These are phyloP conservation scores for Aureobasidium pullulans DNA, from an alignment of 2,329 filamentous ascomycete species.

Conservation along the genomic window DNA sequence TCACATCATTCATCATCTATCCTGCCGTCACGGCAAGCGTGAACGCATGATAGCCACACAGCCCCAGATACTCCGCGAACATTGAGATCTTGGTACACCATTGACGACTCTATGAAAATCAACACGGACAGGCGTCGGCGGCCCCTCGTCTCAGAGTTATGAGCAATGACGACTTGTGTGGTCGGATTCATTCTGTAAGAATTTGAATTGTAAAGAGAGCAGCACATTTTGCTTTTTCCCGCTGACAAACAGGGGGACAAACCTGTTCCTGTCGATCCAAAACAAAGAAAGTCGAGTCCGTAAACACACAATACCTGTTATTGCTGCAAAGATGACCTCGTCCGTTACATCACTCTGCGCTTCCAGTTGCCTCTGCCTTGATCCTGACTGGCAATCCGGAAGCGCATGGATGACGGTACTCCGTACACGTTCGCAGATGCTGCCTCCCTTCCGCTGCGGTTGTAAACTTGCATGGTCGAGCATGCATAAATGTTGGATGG, in stretches of 20 bases:
- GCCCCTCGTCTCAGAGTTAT: slow-evolving; percentile 8
- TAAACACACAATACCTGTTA: slow-evolving; percentile 3
- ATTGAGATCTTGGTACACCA: slow-evolving; percentile 8
- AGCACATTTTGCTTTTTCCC: slow-evolving; percentile 9
- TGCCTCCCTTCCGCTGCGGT: background rate
- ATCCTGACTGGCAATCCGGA: background rate
- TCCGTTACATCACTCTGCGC: background rate
- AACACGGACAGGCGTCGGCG: background rate
- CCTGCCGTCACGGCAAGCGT: background rate
- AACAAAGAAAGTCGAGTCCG: background rate
- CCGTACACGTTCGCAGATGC: background rate
- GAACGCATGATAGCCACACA: slow-evolving; percentile 7
- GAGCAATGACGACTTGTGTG: slow-evolving; percentile 7
- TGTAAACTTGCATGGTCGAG: background rate
- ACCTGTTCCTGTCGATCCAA: slow-evolving; percentile 9
- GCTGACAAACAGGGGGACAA: slow-evolving; percentile 3
- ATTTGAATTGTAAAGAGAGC: background rate
- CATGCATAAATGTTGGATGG: background rate
- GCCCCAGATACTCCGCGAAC: slow-evolving; percentile 8
- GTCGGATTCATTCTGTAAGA: background rate
- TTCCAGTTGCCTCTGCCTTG: background rate
- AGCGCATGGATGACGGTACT: background rate
- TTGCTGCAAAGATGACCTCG: background rate
- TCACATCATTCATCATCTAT: background rate
- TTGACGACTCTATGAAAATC: background rate